A percentile compares a stretch with the other conserved stretches of the same genome.
phyloP scores from a whole-genome alignment of 495 filamentous ascomycete species.

The Darksidea phi region DNA sequence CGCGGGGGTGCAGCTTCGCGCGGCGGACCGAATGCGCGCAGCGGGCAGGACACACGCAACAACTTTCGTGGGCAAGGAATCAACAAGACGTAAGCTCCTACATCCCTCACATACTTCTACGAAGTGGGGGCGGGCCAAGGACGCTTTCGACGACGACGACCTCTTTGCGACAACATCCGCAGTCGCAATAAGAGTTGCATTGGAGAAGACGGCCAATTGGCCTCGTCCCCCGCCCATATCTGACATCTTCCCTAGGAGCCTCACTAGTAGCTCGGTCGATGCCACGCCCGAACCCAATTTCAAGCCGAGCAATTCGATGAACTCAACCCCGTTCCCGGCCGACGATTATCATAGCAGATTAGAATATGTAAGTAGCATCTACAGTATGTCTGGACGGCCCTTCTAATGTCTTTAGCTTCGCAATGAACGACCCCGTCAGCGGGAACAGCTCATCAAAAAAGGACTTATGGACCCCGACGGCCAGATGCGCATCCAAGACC shows the following conservation, averaged over 20 bases:
- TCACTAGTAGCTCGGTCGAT: background rate
- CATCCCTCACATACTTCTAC: background rate
- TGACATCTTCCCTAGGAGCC: background rate
- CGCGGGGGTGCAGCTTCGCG: background rate
- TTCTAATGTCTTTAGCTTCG: constrained; percentile 48
- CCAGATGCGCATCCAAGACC: constrained; percentile 73
- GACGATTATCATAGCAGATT: background rate
- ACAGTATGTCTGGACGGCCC: background rate
- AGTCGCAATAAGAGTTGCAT: background rate
- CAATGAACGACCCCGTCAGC: constrained; percentile 65
- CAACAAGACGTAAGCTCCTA: background rate
- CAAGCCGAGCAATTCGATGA: background rate
- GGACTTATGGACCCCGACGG: constrained; percentile 86
- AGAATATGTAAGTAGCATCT: background rate
- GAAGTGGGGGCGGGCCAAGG: constrained; percentile 2
- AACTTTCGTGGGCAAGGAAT: background rate
- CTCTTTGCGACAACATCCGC: background rate
- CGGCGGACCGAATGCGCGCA: background rate
- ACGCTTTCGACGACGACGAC: background rate
- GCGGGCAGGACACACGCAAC: background rate
- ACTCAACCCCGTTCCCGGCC: background rate
- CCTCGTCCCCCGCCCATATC: too few species aligned
- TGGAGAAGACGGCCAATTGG: too few species aligned
- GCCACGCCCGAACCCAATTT: too few species aligned
- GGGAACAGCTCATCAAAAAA: constrained; percentile 66